Conservation (phyloP, 2,329 filamentous ascomycete genomes). For the Cadophora sp. region DNA sequence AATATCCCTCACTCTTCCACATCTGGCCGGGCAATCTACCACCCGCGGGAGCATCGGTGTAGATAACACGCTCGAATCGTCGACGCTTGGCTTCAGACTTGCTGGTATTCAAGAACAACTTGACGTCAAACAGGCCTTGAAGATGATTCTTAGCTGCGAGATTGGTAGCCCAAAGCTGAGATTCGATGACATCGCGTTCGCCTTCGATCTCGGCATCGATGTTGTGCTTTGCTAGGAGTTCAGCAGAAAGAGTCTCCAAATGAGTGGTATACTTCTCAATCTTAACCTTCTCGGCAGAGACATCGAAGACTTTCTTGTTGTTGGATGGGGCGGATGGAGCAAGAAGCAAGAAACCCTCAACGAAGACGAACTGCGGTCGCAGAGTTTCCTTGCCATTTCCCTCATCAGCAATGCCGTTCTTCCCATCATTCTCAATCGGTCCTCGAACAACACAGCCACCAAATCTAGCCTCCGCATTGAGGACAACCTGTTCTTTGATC, state of each 20-base stretch:
- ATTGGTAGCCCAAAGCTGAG: neutral
- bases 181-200: slow-evolving; percentile 13
- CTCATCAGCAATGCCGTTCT: neutral
- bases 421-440: slow-evolving; percentile 1
- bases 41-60: slow-evolving; percentile 28
- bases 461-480: slow-evolving; percentile 5
- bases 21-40: slow-evolving; percentile 35
- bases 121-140: slow-evolving; percentile 31
- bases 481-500: slow-evolving; percentile 2
- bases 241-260: neutral
- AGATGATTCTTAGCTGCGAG: slow-evolving; percentile 8
- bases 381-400: neutral
- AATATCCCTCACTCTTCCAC: slow-evolving; percentile 44
- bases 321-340: neutral
- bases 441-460: neutral
- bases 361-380: slow-evolving; percentile 25
- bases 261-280: neutral
- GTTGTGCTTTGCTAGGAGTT: neutral
- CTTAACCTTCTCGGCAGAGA: neutral
- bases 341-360: slow-evolving; percentile 36
- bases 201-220: neutral
- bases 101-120: slow-evolving; percentile 34
- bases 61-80: slow-evolving; percentile 28
- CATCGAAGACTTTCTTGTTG: neutral
- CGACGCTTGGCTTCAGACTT: slow-evolving; percentile 27